Evolutionary conservation across 805 yeast genomes (phyloP).

Genomic region (Cyberlindnera amylophila): DNA sequence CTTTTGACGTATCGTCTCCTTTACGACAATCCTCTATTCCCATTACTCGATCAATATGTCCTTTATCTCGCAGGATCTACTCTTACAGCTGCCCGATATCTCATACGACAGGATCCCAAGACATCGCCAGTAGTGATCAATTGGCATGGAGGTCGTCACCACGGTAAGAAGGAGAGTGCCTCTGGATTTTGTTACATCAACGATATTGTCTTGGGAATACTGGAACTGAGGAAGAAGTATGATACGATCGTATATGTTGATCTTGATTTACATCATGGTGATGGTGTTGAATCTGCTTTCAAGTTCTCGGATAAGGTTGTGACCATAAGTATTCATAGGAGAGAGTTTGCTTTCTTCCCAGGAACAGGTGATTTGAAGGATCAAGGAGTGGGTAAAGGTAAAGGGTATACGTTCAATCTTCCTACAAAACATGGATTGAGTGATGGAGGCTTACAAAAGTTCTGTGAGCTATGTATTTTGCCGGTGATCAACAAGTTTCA

Average conservation of each 20-base stretch:
- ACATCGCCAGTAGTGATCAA: constrained; percentile 43
- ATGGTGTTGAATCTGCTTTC: constrained; percentile 72
- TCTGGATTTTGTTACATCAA: constrained; percentile 74
- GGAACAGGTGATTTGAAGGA: constrained; percentile 54
- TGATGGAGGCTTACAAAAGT: constrained; percentile 38
- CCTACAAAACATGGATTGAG: constrained; percentile 56
- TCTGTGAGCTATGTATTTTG: constrained; percentile 38
- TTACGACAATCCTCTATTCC: constrained; percentile 65
- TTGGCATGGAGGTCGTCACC: constrained; percentile 83
- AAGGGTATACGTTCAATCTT: constrained; percentile 41
- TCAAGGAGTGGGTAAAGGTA: constrained; percentile 35
- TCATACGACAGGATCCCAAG: not conserved
- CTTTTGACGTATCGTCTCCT: constrained; percentile 40
- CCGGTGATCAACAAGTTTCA: constrained; percentile 37
- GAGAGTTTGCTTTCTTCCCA: constrained; percentile 68
- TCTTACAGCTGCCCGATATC: constrained; percentile 38
- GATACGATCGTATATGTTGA: constrained; percentile 57
- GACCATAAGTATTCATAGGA: constrained; percentile 61
- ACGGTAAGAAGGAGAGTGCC: constrained; percentile 49
- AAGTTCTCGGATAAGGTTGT: constrained; percentile 49
- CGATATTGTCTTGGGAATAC: constrained; percentile 59
- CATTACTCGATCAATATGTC: constrained; percentile 48
- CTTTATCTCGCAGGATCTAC: constrained; percentile 54
- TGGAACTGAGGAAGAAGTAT: constrained; percentile 43
- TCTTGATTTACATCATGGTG: constrained; percentile 77